Conservation (phyloP, 768 basidiomycete genomes). For the Naganishia antarctica region DNA sequence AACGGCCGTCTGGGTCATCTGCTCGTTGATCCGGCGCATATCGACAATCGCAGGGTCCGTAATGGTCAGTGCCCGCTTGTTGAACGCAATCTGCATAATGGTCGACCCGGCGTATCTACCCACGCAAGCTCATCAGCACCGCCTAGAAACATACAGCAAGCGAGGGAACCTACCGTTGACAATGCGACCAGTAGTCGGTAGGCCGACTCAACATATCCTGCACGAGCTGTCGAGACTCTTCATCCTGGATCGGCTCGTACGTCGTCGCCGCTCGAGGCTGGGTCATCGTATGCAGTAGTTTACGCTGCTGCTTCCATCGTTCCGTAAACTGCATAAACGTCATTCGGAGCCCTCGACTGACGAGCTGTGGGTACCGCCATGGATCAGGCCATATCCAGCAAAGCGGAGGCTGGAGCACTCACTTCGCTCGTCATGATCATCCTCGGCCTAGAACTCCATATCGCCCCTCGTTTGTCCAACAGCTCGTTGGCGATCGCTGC, state of each 20-base stretch:
- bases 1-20: constrained; percentile 35
- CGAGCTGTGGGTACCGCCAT: background rate
- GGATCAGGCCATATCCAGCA: background rate
- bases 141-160: constrained; percentile 24
- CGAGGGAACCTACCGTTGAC: constrained; percentile 22
- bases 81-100: constrained; percentile 39
- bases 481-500: constrained; percentile 33
- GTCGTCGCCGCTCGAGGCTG: constrained; percentile 28
- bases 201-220: constrained; percentile 32
- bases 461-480: constrained; percentile 35
- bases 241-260: constrained; percentile 38
- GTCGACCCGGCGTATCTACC: constrained; percentile 31
- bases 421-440: constrained; percentile 31
- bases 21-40: constrained; percentile 31
- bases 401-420: background rate
- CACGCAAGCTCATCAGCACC: constrained; percentile 18
- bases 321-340: constrained; percentile 38
- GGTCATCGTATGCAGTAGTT: constrained; percentile 34
- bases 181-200: constrained; percentile 32
- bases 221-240: constrained; percentile 30
- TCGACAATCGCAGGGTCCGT: constrained; percentile 34
- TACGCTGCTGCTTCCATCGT: constrained; percentile 32
- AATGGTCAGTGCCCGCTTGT: constrained; percentile 31
- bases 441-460: constrained; percentile 33
- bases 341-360: constrained; percentile 26